A percentile compares a stretch with the other conserved stretches of the same genome.
Conservation (phyloP, 2,329 filamentous ascomycete genomes). For the Diplocarpon rosae region DNA sequence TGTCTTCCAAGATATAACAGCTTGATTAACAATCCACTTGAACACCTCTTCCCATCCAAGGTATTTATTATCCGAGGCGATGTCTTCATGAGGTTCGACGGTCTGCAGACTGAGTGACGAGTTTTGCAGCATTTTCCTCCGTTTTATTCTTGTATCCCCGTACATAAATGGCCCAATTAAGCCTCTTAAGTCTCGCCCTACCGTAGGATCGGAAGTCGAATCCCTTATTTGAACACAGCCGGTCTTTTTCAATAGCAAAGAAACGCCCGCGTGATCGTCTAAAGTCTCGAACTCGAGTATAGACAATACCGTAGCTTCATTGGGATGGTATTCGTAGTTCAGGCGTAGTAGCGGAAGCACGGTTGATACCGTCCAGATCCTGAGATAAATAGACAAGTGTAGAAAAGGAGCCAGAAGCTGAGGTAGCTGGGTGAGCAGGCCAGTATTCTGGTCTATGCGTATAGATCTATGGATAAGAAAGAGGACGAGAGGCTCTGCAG, state of each 20-base stretch:
- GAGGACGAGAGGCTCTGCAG: constrained; percentile 43
- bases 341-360: constrained; percentile 59
- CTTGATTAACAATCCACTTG: constrained; percentile 53
- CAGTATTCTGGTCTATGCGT: constrained; percentile 59
- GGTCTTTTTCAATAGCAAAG: constrained; percentile 49
- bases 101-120: constrained; percentile 10
- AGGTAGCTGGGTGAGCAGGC: constrained; percentile 57
- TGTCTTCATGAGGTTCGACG: constrained; percentile 18
- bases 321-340: constrained; percentile 58
- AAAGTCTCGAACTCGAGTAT: constrained; percentile 54
- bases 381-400: constrained; percentile 46
- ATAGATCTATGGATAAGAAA: constrained; percentile 61
- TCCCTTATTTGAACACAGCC: constrained; percentile 7
- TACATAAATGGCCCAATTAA: constrained; percentile 66
- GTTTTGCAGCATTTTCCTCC: constrained; percentile 27
- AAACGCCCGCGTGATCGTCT: constrained; percentile 46
- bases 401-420: constrained; percentile 60
- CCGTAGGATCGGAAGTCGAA: constrained; percentile 22
- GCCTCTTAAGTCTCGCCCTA: constrained; percentile 56
- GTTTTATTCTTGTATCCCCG: constrained; percentile 48
- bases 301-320: constrained; percentile 33
- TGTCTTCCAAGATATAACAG: constrained; percentile 48
- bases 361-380: constrained; percentile 57
- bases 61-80: constrained; percentile 30
- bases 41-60: constrained; percentile 60